Percentiles rank a stretch among this genome's conserved stretches.
Conservation (phyloP, 352 stramenopile species). For the Pythium phragmiticola region DNA sequence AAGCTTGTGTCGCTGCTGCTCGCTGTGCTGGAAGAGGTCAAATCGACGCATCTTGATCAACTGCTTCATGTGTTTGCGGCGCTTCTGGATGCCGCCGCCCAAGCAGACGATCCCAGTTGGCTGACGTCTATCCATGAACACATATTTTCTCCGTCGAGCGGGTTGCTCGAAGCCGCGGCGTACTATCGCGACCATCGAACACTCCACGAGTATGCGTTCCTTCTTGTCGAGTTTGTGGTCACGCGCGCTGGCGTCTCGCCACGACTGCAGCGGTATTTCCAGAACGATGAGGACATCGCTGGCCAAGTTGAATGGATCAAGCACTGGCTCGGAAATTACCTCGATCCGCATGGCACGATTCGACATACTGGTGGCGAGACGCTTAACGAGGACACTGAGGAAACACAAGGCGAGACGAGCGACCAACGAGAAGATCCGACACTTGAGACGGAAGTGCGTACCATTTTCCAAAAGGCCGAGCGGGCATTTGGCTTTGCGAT, state of each 20-base stretch:
- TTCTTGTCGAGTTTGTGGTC: constrained; percentile 55
- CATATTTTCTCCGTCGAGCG: constrained; percentile 52
- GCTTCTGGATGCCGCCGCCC: constrained; percentile 37
- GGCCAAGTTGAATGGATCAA: constrained; percentile 47
- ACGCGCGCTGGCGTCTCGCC: constrained; percentile 28
- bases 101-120: neutral
- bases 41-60: constrained; percentile 42
- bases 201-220: constrained; percentile 46
- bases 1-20: constrained; percentile 56
- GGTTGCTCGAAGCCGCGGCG: constrained; percentile 52
- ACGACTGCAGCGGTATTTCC: constrained; percentile 44
- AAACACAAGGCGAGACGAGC: neutral
- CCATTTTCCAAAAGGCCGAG: constrained; percentile 25
- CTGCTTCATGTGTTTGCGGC: constrained; percentile 41
- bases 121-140: constrained; percentile 33
- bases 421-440: constrained; percentile 8
- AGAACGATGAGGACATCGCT: constrained; percentile 28
- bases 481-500: constrained; percentile 25
- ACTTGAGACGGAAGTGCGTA: constrained; percentile 21
- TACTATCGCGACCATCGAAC: constrained; percentile 63
- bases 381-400: neutral
- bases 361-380: neutral
- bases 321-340: constrained; percentile 42
- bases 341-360: constrained; percentile 35
- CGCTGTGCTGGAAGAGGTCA: constrained; percentile 63